These are phyloP conservation scores for Aspergillus udagawae DNA, from an alignment of 2,329 filamentous ascomycete species.

Conservation along the genomic window DNA sequence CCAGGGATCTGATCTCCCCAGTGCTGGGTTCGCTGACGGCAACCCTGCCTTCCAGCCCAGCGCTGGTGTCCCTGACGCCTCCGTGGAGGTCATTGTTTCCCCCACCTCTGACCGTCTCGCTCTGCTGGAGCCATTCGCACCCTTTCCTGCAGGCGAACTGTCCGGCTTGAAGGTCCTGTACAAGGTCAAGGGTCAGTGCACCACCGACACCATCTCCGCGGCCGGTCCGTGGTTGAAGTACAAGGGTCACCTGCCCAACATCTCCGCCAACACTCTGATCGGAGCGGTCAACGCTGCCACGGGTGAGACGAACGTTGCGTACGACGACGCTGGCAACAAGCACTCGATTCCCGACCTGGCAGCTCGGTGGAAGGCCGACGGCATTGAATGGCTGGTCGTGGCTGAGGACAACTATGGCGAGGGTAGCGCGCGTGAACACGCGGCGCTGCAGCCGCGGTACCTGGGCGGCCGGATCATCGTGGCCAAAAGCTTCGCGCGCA, in stretches of 20 bases:
- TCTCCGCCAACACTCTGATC: conserved; percentile 94
- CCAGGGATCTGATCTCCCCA: conserved; percentile 56
- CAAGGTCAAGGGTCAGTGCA: conserved; percentile 97
- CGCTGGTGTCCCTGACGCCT: conserved; percentile 66
- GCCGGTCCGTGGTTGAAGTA: conserved; percentile 98
- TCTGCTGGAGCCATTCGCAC: conserved; percentile 80
- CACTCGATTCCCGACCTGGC: conserved; percentile 85
- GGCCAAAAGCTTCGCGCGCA: conserved; percentile 82
- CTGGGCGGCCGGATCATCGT: conserved; percentile 81
- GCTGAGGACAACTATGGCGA: conserved; percentile 98
- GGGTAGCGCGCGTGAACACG: conserved; percentile 83
- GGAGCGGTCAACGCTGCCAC: conserved; percentile 90
- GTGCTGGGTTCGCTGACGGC: conserved; percentile 76
- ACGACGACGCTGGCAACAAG: conserved; percentile 73
- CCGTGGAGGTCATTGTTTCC: conserved; percentile 69
- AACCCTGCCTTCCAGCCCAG: conserved; percentile 70
- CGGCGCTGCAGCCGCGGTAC: conserved; percentile 85
- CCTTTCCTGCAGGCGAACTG: conserved; percentile 76
- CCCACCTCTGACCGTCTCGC: conserved; percentile 88
- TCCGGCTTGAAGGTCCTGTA: conserved; percentile 78
- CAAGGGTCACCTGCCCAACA: conserved; percentile 98
- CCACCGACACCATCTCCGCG: conserved; percentile 96
- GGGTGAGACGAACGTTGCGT: conserved; percentile 85
- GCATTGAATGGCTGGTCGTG: conserved; percentile 83
- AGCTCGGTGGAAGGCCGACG: conserved; percentile 71